Base-by-base conservation (phyloP, 495 filamentous ascomycete species). In the Aspergillus saccharolyticus region DNA sequence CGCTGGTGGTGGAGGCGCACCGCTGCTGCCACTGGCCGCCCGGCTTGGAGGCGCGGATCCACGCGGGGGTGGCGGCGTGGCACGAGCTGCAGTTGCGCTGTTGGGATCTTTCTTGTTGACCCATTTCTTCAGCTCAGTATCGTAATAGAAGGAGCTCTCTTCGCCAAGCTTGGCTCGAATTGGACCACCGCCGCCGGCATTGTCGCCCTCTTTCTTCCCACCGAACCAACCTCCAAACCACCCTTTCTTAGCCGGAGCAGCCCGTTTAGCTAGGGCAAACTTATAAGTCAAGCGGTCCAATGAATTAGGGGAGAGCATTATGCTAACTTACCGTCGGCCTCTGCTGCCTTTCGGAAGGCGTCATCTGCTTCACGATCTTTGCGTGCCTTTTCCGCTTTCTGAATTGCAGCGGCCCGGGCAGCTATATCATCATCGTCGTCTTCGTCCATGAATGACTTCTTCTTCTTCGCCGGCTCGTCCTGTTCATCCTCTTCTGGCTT, bases 121-220 rank as follows among this genome's bases (percentile, higher is more conserved):
- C 95, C 95, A 99, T 66, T 93, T 90, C 79, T 95, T 95, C 54
- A 96, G 79, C 19, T 96, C 89, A 4, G 89, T 86, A 70, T 99
- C 95, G 60, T 93, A 99, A 61, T 91, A 87, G 74, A 99, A 97
- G 12, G 83, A 89, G 65, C 81, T 94, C 63, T 93, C 87, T 70
- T 99, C 95, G 57, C 95, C 95, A 24, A 99, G 85, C 66, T 99
- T 97, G 50, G 95, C 95, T 64, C 82, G 85, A 73, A 97, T 93
- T 44, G 94, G 91, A n/a, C 71, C 69, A 17, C 66, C 67, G 21
- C 66, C 67, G 21, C 62, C 64, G 44, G 84, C 83, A 58, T 85
- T 84, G 6, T 72, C 72, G 52, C 81, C 74, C 42, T 89, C 85
- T 68, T 91, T 90, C 66, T 88, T 90, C 54, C 70, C 73, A 54